Percentiles rank a stretch among this genome's conserved stretches.
These are phyloP conservation scores for Talaromyces sp. DNA, from an alignment of 2,329 filamentous ascomycete species.

Conservation along the genomic window DNA sequence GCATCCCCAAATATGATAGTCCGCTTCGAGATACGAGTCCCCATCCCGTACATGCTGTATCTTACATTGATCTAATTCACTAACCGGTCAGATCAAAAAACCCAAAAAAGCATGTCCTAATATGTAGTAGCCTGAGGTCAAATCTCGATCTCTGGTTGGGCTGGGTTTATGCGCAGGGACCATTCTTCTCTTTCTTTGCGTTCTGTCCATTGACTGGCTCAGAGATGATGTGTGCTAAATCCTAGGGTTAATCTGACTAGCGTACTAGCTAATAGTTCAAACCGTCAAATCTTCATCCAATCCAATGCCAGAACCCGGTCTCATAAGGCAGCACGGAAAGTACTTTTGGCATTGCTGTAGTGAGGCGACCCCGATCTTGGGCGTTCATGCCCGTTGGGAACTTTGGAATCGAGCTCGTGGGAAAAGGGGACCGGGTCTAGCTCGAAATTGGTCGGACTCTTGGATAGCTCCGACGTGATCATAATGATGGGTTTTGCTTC, in stretches of 20 bases:
- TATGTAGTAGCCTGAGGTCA: neutral
- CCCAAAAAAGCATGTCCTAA: neutral
- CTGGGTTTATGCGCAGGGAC: neutral
- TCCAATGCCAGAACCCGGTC: neutral
- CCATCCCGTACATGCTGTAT: neutral
- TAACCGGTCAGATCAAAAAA: neutral
- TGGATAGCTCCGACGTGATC: neutral
- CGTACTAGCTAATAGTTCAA: neutral
- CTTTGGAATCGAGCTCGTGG: neutral
- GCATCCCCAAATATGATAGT: neutral
- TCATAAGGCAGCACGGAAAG: slow-evolving; percentile 1
- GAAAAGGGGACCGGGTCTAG: neutral
- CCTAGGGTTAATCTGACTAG: neutral
- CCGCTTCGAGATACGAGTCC: neutral
- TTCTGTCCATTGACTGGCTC: neutral
- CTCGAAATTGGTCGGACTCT: neutral
- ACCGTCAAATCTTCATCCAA: neutral
- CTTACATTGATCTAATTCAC: neutral
- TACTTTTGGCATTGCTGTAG: neutral
- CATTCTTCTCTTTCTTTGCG: neutral
- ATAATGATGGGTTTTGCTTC: neutral
- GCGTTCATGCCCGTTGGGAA: neutral
- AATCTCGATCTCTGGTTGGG: neutral
- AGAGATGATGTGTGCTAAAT: neutral
- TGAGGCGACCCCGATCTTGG: neutral